These are phyloP conservation scores for Arthromyces matolae DNA, from an alignment of 768 basidiomycete genomes.

Conservation along the genomic window DNA sequence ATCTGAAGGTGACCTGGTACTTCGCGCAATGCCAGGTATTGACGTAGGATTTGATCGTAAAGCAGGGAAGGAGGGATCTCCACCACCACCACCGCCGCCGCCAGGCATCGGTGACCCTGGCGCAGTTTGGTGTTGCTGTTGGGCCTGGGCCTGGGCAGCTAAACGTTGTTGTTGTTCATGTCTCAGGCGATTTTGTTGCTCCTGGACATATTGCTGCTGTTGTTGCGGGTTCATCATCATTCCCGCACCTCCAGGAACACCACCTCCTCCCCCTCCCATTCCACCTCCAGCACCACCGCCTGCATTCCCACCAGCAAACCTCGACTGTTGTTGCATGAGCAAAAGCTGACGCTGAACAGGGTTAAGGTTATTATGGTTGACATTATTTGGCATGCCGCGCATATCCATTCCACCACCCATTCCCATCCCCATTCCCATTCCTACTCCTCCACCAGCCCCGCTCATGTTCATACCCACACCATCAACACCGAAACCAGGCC, in stretches of 20 bases:
- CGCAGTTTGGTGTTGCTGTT: conserved; percentile 39
- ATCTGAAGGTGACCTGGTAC: conserved; percentile 73
- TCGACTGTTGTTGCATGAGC: conserved; percentile 32
- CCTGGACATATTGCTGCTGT: conserved; percentile 30
- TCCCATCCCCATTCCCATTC: conserved; percentile 21
- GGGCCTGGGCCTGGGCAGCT: conserved; percentile 19
- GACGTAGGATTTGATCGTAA: conserved; percentile 49
- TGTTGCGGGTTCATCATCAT: conserved; percentile 24
- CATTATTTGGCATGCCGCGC: conserved; percentile 18
- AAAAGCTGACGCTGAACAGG: conserved; percentile 47
- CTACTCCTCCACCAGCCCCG: not conserved
- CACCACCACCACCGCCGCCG: too few relatives aligned
- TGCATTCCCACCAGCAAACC: conserved; percentile 12
- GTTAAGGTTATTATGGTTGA: conserved; percentile 27
- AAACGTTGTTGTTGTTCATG: conserved; percentile 12
- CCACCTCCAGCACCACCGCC: not conserved
- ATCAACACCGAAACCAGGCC: conserved; percentile 16
- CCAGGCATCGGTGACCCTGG: conserved; percentile 43
- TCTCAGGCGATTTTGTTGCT: conserved; percentile 19
- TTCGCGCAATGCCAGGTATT: conserved; percentile 74
- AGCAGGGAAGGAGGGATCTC: conserved; percentile 40
- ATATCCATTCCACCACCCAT: conserved; percentile 21
- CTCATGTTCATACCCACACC: conserved; percentile 30
- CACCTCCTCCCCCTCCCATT: not conserved
- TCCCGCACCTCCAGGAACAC: conserved; percentile 5